Evolutionary conservation across 192 early-diverging fungal species (phyloP).

Genomic region (Obelidium mucronatum): DNA sequence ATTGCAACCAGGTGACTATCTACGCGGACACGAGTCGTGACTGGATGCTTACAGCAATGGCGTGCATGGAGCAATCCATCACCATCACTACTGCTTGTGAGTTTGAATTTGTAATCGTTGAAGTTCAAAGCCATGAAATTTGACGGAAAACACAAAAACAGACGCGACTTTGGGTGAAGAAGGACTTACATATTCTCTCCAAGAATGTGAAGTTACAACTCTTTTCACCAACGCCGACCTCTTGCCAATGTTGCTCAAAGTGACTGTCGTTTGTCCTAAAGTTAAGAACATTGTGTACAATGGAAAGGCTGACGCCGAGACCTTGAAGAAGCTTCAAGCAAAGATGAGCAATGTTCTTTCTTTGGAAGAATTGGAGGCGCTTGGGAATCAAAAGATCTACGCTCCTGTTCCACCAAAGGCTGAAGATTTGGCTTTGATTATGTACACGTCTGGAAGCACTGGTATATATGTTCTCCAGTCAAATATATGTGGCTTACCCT

Average conservation of each 20-base stretch:
- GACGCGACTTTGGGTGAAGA: slow-evolving; percentile 77
- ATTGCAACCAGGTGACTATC: neutral
- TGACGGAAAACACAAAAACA: neutral
- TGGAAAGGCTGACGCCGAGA: slow-evolving; percentile 54
- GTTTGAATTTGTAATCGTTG: neutral
- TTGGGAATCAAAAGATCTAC: slow-evolving; percentile 62
- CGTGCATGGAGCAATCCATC: slow-evolving; percentile 71
- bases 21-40: slow-evolving; percentile 46
- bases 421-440: slow-evolving; percentile 76
- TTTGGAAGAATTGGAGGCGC: slow-evolving; percentile 70
- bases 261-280: slow-evolving; percentile 61
- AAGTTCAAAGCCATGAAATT: neutral
- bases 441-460: slow-evolving; percentile 86
- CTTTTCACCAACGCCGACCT: slow-evolving; percentile 80
- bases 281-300: slow-evolving; percentile 77
- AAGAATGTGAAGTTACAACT: slow-evolving; percentile 74
- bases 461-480: too few species aligned
- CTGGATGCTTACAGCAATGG: slow-evolving; percentile 72
- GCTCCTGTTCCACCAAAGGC: slow-evolving; percentile 62
- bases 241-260: slow-evolving; percentile 66
- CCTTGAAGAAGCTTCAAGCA: neutral
- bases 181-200: slow-evolving; percentile 83
- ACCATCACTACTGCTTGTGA: slow-evolving; percentile 81
- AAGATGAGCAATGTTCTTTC: slow-evolving; percentile 19
- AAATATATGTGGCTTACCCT: slow-evolving; percentile 74